Evolutionary conservation across 495 filamentous ascomycete genomes (phyloP).

Genomic region (Penicillium crystallinum): DNA sequence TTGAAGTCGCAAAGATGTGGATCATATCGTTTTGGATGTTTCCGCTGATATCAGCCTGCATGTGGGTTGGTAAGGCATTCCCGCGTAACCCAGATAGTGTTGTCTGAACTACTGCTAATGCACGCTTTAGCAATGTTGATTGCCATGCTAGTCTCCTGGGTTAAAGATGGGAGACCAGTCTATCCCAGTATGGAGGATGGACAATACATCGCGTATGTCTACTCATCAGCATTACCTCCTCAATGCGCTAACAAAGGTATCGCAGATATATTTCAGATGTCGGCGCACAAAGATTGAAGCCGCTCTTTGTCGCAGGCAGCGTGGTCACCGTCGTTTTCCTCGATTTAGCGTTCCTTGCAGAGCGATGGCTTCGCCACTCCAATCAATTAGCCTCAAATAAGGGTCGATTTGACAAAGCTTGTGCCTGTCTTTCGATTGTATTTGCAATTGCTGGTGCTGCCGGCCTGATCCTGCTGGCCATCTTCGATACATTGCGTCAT

Average conservation of each 20-base stretch:
- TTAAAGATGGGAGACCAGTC: constrained; percentile 49
- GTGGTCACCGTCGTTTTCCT: constrained; percentile 76
- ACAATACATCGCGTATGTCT: constrained; percentile 69
- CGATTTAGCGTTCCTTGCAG: constrained; percentile 72
- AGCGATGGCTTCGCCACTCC: constrained; percentile 76
- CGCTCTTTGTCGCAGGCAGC: constrained; percentile 81
- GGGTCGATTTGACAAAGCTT: constrained; percentile 59
- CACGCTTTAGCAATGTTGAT: constrained; percentile 53
- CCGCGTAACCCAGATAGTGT: constrained; percentile 21
- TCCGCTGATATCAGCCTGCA: constrained; percentile 69
- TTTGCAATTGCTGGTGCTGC: constrained; percentile 70
- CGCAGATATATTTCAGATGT: constrained; percentile 68
- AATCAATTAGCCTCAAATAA: constrained; percentile 70
- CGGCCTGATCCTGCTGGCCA: constrained; percentile 73
- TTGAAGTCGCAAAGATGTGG: constrained; percentile 34
- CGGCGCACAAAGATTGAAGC: constrained; percentile 68
- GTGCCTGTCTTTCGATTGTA: constrained; percentile 63
- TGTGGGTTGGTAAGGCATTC: constrained; percentile 65
- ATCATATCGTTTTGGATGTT: constrained; percentile 65
- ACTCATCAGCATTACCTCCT: background rate
- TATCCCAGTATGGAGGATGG: constrained; percentile 61
- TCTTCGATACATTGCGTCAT: constrained; percentile 76
- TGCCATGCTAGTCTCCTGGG: constrained; percentile 68
- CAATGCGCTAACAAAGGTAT: background rate
- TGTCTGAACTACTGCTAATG: background rate